Evolutionary conservation across 2,329 filamentous ascomycete genomes (phyloP), one percentile per base, ranked within the genome.

Genomic region (Colletotrichum godetiae): DNA sequence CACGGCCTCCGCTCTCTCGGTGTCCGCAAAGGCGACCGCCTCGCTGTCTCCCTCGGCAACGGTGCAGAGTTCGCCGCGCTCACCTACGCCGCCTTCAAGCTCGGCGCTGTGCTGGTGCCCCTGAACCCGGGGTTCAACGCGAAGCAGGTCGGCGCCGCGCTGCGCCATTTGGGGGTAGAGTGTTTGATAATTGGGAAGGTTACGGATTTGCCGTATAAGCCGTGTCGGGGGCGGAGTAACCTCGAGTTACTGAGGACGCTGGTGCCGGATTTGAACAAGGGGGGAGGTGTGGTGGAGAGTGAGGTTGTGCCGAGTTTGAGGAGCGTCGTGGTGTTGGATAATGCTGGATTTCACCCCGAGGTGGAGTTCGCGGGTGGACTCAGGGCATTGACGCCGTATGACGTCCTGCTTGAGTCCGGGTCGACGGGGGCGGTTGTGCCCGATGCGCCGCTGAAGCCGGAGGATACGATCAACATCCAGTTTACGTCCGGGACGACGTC

Each of bases 401-500:
- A 82, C 1, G 67, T 76, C 1, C 82, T 92, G 35, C 77, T 86
- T 52, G 74, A 78, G 19, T 49, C 42, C 19, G 76, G 80, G 19
- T 81, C 82, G 0, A 75, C 79, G 2, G 72, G 78, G 0, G 22
- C 80, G 2, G 78, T 90, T 2, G 78, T 74, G 24, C 88, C 88
- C 0, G 85, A 88, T 67, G 68, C 81, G 29, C 84, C 84, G 0
- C 85, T 92, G 1, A 76, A 86, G 19, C 86, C 91, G 0, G 81
- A 89, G 74, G 96, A 98, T 63, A 91, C 93, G 2, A 92, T 97
- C 76, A 98, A 98, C 80, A 98, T 98, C 76, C 96, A 98, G 82
- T 98, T 98, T 85, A 99, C 97, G 0, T 96, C 93, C 0, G 97
- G 96, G n/a, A 98, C 97, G 0, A 98, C 97, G 0, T 94, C 94